phyloP scores from a whole-genome alignment of 495 filamentous ascomycete genomes.

The Penicillium samsonianum region DNA sequence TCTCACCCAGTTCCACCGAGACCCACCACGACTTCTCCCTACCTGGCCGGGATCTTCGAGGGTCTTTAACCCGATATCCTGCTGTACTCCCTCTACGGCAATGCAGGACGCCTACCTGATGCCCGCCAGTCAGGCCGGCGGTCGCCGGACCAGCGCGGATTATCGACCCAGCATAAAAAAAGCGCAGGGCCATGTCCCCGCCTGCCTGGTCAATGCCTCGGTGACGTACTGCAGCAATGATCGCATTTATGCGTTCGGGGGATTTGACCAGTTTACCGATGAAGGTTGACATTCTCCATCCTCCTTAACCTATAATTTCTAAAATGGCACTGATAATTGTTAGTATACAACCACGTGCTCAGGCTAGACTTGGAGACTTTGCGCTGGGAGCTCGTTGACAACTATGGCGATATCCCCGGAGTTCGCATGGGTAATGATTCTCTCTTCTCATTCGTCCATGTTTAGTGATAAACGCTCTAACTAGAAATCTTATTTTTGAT shows the following conservation, averaged over 20 bases:
- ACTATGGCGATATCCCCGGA: constrained; percentile 97
- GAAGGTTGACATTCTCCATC: constrained; percentile 59
- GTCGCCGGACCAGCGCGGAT: constrained; percentile 60
- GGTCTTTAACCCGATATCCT: constrained; percentile 31
- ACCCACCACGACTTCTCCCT: constrained; percentile 39
- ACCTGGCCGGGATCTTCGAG: constrained; percentile 33
- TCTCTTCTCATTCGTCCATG: constrained; percentile 28
- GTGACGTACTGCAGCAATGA: constrained; percentile 96
- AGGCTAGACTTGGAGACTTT: constrained; percentile 79
- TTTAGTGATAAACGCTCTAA: constrained; percentile 2
- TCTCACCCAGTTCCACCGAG: constrained; percentile 32
- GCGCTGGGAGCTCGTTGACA: constrained; percentile 94
- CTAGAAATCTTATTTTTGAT: constrained; percentile 12
- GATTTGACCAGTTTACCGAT: constrained; percentile 98
- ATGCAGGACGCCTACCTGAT: constrained; percentile 74
- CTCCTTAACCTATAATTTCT: background rate
- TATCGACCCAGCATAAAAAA: constrained; percentile 81
- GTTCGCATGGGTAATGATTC: constrained; percentile 83
- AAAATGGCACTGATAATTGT: constrained; percentile 15
- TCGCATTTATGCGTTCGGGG: constrained; percentile 95
- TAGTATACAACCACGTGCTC: constrained; percentile 97
- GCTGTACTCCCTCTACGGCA: constrained; percentile 27
- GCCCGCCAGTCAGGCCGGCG: constrained; percentile 71
- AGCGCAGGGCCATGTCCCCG: constrained; percentile 82
- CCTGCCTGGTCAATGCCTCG: constrained; percentile 95